Evolutionary conservation across 495 filamentous ascomycete genomes (phyloP).

Genomic region (Neurospora tetraspora): DNA sequence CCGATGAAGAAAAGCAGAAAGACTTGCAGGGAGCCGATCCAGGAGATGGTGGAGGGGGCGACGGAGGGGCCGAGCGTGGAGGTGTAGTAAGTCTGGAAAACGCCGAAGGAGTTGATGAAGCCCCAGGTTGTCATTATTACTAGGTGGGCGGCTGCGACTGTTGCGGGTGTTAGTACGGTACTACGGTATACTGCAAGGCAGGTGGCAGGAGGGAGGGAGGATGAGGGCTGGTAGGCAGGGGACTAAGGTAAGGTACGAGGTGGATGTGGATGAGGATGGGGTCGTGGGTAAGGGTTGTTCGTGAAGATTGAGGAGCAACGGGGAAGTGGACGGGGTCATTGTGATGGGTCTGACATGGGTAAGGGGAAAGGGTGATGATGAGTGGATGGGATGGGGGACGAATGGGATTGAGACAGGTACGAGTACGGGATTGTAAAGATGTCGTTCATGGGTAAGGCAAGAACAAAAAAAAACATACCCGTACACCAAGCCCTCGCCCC

Average conservation of each 20-base stretch:
- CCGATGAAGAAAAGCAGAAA: constrained; percentile 67
- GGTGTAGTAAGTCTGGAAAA: constrained; percentile 74
- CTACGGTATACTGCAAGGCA: too few relatives aligned
- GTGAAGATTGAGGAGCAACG: too few relatives aligned
- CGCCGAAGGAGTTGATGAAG: constrained; percentile 60
- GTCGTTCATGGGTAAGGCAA: not conserved
- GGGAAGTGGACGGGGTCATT: too few relatives aligned
- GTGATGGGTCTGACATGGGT: too few relatives aligned
- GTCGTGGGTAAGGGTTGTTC: too few relatives aligned
- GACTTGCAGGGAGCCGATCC: constrained; percentile 66
- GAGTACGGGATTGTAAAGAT: too few relatives aligned
- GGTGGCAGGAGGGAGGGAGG: too few relatives aligned
- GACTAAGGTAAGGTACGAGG: too few relatives aligned
- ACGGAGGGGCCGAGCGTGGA: constrained; percentile 19
- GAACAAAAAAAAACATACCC: constrained; percentile 15
- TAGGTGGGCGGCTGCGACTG: constrained; percentile 35
- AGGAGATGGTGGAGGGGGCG: constrained; percentile 59
- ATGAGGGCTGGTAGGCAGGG: too few relatives aligned
- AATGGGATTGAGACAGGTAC: too few relatives aligned
- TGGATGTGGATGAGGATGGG: too few relatives aligned
- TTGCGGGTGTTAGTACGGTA: not conserved
- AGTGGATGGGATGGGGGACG: not conserved
- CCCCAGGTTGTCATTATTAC: constrained; percentile 40
- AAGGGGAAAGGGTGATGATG: too few relatives aligned
- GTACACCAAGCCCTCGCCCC: constrained; percentile 40